Evolutionary conservation across 306 rosid genomes (phyloP).

Genomic region (Vicia faba): DNA sequence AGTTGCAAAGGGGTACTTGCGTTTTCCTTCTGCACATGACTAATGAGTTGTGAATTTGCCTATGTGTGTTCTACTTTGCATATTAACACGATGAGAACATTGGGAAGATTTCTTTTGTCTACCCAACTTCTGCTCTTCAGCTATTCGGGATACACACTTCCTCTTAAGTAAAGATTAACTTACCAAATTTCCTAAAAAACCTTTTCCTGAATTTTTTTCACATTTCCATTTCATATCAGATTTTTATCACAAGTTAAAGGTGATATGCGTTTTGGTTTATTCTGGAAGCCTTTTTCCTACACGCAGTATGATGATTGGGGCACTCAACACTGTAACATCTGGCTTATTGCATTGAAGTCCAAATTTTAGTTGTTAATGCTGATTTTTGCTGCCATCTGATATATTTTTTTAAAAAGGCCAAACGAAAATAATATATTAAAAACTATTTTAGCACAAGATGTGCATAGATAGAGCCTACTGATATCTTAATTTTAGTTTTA

Average conservation of each 20-base stretch:
- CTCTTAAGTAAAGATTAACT: background rate
- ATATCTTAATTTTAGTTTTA: background rate
- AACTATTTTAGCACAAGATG: no score
- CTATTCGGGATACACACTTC: background rate
- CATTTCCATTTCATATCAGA: background rate
- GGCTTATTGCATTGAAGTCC: slow-evolving; percentile 29
- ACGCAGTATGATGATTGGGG: slow-evolving; percentile 2
- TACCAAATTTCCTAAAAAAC: background rate
- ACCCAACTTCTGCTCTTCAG: background rate
- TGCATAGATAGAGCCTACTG: background rate
- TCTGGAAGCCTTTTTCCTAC: background rate
- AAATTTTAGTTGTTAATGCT: slow-evolving; percentile 20
- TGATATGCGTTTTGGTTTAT: slow-evolving; percentile 23
- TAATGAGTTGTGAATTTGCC: background rate
- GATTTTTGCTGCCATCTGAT: slow-evolving; percentile 27
- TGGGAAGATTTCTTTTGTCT: slow-evolving; percentile 11
- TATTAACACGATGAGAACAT: background rate
- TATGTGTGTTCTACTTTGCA: slow-evolving; percentile 1
- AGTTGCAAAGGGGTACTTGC: background rate
- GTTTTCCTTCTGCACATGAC: slow-evolving; percentile 1
- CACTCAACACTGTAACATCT: slow-evolving; percentile 5
- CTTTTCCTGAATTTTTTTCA: background rate
- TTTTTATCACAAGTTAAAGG: slow-evolving; percentile 17
- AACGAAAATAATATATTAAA: no score
- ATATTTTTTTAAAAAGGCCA: no score